Conservation (phyloP, 345 rosid genomes). For the Alliaria petiolata region DNA sequence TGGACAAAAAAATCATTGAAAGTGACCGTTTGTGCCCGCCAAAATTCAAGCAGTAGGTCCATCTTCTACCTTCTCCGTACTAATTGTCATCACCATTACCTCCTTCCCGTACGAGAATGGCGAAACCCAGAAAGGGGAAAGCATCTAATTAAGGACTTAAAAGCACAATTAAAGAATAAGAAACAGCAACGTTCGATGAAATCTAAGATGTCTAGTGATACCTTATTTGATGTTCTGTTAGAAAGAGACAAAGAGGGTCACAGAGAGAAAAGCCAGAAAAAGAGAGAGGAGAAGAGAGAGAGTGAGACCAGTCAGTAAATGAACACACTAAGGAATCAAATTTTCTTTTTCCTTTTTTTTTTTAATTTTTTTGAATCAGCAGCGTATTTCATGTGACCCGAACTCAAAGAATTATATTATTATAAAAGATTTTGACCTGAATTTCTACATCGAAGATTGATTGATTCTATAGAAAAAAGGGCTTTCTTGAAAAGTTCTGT, state of each 20-base stretch:
- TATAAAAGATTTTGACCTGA: background rate
- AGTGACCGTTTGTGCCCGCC: slow-evolving; percentile 75
- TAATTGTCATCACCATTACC: slow-evolving; percentile 19
- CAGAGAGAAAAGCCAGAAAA: background rate
- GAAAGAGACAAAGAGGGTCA: slow-evolving; percentile 32
- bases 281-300: background rate
- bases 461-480: background rate
- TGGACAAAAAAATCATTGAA: slow-evolving; percentile 57
- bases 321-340: background rate
- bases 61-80: slow-evolving; percentile 51
- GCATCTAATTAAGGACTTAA: background rate
- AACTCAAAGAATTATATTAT: background rate
- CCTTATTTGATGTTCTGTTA: slow-evolving; percentile 24
- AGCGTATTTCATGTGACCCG: slow-evolving; percentile 32
- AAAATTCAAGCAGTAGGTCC: slow-evolving; percentile 75
- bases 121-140: background rate
- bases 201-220: slow-evolving; percentile 27
- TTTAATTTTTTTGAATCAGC: background rate
- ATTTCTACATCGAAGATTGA: background rate
- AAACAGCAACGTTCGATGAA: slow-evolving; percentile 28
- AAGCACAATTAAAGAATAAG: background rate
- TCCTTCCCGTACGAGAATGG: slow-evolving; percentile 15
- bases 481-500: background rate
- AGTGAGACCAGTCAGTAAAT: background rate
- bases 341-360: slow-evolving; percentile 8